Base-by-base conservation (phyloP, 116 monocot species). In the Thalassia testudinum region DNA sequence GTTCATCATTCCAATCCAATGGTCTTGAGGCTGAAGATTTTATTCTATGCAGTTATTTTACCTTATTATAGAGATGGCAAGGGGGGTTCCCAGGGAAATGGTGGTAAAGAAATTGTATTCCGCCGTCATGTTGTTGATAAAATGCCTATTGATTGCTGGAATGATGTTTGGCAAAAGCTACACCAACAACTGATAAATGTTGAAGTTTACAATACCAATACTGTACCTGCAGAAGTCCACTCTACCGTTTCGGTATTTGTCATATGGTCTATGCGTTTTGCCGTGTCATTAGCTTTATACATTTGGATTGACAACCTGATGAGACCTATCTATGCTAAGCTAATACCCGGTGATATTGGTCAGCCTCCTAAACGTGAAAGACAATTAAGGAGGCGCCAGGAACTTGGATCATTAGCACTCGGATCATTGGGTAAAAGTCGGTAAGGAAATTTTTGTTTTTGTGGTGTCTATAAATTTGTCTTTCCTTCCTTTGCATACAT, bases 71-170 rank as follows among this genome's bases (percentile, higher is more conserved):
- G 68, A 79, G 79, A 76, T 66, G 72, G 43, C 62, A 57, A 57
- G 29, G 67, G 34, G 26, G 52, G 78, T 62, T 47, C 47, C 24
- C 25, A 51, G 48, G 59, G 26, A 43, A 71, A 62, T 27, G 47
- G 64, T 29, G 62, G 53, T 21, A 61, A 61, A 34, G 78, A 81
- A 54, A 80, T 90, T 53, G 56, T 90, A 38, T 90, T 60, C 65
- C 80, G 73, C 21, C 72, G 90, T n/a, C 85, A 85, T 78, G 64
- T 81, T 68, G 71, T 90, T 75, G 73, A 90, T 56, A 69, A 65
- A 49, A 85, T 90, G 90, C 90, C 90, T 20, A 73, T 90, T 75
- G 81, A 90, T 63, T 69, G 75, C 34, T 90, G 85, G 90, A 90
- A 84, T 85, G 85, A 85, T 64, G 62, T 85, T 27, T 85, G 85